These are phyloP conservation scores for Pinguiococcus pyrenoidosus DNA, from an alignment of 108 stramenopile genomes.

Conservation along the genomic window DNA sequence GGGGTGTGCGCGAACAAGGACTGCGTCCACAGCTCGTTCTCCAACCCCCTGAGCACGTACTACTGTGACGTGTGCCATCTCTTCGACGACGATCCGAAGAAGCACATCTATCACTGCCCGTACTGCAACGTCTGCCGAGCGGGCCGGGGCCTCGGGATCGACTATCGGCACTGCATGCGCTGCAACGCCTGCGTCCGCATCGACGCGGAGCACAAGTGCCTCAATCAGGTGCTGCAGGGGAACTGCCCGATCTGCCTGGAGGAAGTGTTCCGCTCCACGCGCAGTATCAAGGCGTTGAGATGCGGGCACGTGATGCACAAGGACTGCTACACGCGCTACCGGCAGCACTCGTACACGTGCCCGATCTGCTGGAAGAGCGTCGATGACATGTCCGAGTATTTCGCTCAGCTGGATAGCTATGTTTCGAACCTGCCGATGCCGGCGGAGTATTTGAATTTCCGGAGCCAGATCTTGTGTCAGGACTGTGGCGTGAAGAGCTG, in stretches of 20 bases:
- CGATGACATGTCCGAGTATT: conserved; percentile 31
- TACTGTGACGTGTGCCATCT: conserved; percentile 73
- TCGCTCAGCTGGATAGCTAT: conserved; percentile 17
- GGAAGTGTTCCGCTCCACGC: conserved; percentile 65
- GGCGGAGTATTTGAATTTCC: conserved; percentile 1
- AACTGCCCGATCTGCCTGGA: conserved; percentile 83
- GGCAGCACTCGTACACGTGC: conserved; percentile 17
- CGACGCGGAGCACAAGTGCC: conserved; percentile 65
- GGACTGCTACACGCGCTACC: conserved; percentile 52
- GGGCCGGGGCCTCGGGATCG: conserved; percentile 76
- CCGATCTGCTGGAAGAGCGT: conserved; percentile 33
- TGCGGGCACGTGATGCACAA: conserved; percentile 93
- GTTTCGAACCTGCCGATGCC: conserved; percentile 24
- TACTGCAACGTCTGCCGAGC: conserved; percentile 84
- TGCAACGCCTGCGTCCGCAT: conserved; percentile 87
- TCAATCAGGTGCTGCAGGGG: conserved; percentile 75
- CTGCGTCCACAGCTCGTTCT: neutral
- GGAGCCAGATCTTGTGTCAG: conserved; percentile 15
- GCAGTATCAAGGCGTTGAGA: conserved; percentile 34
- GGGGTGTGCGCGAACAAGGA: conserved; percentile 54
- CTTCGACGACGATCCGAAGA: conserved; percentile 56
- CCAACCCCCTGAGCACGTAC: conserved; percentile 44
- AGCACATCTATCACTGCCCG: conserved; percentile 71
- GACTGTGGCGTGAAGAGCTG: conserved; percentile 19
- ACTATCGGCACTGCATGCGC: conserved; percentile 90